Conservation (phyloP, 306 rosid species). For the Comarum palustre region DNA sequence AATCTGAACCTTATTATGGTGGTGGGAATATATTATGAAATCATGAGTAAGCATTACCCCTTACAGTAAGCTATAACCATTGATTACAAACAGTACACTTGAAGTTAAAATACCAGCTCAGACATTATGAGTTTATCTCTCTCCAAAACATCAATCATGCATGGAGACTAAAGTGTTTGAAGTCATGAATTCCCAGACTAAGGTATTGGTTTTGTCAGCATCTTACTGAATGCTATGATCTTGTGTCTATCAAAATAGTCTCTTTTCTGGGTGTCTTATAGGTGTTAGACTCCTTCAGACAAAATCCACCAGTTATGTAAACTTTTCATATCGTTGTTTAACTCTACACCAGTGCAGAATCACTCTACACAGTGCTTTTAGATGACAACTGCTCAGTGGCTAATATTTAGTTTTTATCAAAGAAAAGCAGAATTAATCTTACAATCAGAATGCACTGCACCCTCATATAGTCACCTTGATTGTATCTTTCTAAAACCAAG, state of each 20-base stretch:
- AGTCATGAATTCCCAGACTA: not conserved
- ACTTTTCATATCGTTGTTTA: not conserved
- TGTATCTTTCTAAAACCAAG: not conserved
- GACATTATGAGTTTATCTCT: not conserved
- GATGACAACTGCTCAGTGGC: not conserved
- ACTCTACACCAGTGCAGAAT: not conserved
- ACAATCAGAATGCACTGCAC: not conserved
- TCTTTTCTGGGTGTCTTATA: not conserved
- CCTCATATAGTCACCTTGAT: not conserved
- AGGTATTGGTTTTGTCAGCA: not conserved
- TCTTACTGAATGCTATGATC: not conserved
- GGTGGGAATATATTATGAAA: not conserved
- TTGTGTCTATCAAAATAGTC: not conserved
- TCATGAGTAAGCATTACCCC: not conserved
- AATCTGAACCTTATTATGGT: not conserved
- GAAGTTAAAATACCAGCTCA: not conserved
- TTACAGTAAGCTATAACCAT: not conserved
- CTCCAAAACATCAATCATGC: not conserved
- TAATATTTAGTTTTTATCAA: not conserved
- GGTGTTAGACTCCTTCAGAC: not conserved
- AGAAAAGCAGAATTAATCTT: not conserved
- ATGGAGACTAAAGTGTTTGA: not conserved
- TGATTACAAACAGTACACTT: not conserved
- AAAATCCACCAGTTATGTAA: not conserved
- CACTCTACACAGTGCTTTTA: not conserved